Evolutionary conservation across 495 filamentous ascomycete genomes (phyloP), one percentile per base, ranked within the genome.

Genomic region (Lasiosphaeria miniovina): DNA sequence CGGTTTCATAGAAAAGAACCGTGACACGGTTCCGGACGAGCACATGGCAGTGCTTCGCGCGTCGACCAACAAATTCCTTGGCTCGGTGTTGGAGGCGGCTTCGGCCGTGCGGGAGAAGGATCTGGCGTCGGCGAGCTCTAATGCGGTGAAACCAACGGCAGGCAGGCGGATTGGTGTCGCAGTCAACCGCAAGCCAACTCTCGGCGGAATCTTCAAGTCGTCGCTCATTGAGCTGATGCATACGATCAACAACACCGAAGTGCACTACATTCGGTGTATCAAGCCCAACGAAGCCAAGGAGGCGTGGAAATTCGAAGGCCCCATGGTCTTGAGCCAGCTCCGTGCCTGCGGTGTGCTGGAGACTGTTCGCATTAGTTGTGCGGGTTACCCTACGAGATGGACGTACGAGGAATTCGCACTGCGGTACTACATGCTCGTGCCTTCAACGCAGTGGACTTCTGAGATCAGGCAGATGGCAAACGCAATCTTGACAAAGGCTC

Each of bases 221-320:
- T 98, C 94, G 12, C 80, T 98, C 68, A 97, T 99, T 65, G 95
- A 99, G 70, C 83, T 99, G 52, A 99, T 99, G 94, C 78, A 84
- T 67, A 99, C 95, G 0, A 99, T 99, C 70, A 96, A 96, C 68
- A 91, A 86, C 58, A 99, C 94, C 8, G 93, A 99, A 65, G 94
- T 99, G 41, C 94, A 99, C 74, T 99, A 99, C 74, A 99, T 99
- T 66, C 90, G 94, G 59, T 99, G 94, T 73, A 99, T 99, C 77
- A 99, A 99, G 74, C 94, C 94, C 3, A 99, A 99, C 69, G 94
- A 99, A 75, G 90, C 88, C 60, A 99, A 99, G 74, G 90, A 88
- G 61, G 81, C 95, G 3, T 99, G 94, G 94, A 95, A 95, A 61
- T 99, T 98, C 61, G 95, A 99, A 74, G 94, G 94, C 0, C 94